Evolutionary conservation across 2,329 filamentous ascomycete genomes (phyloP), one percentile per base, ranked within the genome.

Genomic region (Mycosphaerelloides madeirae): DNA sequence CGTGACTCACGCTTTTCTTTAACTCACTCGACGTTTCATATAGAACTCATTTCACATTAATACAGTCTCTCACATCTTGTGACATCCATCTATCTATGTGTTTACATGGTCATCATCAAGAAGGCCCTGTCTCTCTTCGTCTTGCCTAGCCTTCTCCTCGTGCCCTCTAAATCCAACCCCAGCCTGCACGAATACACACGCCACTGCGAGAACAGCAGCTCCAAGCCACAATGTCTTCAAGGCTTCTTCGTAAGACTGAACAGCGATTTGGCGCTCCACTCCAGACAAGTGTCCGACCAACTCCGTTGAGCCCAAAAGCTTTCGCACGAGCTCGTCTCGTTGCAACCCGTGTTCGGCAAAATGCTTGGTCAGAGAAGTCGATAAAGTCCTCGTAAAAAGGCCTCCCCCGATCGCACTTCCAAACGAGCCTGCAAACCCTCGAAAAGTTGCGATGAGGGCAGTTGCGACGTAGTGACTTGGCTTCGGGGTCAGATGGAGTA

Each of bases 351-450:
- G 65, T 4, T 73, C 60, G 3, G 65, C 61, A 52, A 87, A 88
- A 0, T 80, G 78, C 0, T 65, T 56, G n/a, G 73, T 69, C 1
- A 91, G 69, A 0, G 71, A 69, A 2, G 56, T 65, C 35, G 74
- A 70, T 25, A 91, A 65, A 1, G 79, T 71, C 4, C 85, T 76
- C 31, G 77, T 73, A 60, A 90, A 91, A 41, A 86, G 72, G 0
- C 87, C 87, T 2, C 87, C 87, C 2, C 86, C 85, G 37, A 91
- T 84, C 0, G 87, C 80, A 1, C 83, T 84, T 2, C 87, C 87
- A 56, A 94, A 93, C 40, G 81, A 85, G 12, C 86, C 86, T 0
- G 85, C 85, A 52, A 93, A 90, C 4, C 85, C 85, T 3, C 88
- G 77, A 66, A 91, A 91, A 1, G 87, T 94, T 20, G 83, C 80